A percentile compares a stretch with the other conserved stretches of the same genome.
phyloP scores from a whole-genome alignment of 805 yeast species.

The Teunomyces atbi region DNA sequence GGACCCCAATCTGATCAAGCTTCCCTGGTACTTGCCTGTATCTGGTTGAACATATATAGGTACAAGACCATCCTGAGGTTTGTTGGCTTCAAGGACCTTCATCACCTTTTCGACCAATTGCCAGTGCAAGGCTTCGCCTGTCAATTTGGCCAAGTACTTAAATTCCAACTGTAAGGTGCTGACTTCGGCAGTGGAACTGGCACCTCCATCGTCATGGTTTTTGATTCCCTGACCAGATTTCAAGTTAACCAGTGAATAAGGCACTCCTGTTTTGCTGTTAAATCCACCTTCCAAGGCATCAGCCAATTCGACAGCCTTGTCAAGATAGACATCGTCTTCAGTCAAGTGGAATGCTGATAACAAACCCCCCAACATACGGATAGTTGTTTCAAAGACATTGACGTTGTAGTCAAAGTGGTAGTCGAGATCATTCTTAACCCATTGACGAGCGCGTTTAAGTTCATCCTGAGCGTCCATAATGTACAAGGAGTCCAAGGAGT shows the following conservation, averaged over 20 bases:
- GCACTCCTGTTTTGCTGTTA: conserved; percentile 64
- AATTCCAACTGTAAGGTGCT: conserved; percentile 85
- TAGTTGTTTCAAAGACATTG: conserved; percentile 90
- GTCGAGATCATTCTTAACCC: conserved; percentile 70
- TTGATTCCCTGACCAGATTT: conserved; percentile 57
- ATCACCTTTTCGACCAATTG: conserved; percentile 71
- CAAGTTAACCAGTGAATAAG: conserved; percentile 76
- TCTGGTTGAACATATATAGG: conserved; percentile 80
- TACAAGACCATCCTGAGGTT: conserved; percentile 70
- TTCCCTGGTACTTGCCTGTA: conserved; percentile 65
- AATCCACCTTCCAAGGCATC: conserved; percentile 70
- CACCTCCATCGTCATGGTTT: conserved; percentile 69
- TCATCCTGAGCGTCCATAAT: conserved; percentile 71
- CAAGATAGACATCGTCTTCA: conserved; percentile 65
- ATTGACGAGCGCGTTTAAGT: conserved; percentile 58
- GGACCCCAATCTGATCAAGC: conserved; percentile 75
- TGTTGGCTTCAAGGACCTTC: conserved; percentile 62
- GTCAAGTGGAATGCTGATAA: conserved; percentile 76
- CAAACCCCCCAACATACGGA: conserved; percentile 91
- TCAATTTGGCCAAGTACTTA: conserved; percentile 73
- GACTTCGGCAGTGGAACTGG: conserved; percentile 87
- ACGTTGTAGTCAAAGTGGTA: conserved; percentile 74
- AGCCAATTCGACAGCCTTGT: conserved; percentile 77
- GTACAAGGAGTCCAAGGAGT: conserved; percentile 77
- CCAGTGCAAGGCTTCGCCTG: conserved; percentile 83